Conservation (phyloP, 805 yeast genomes). For the Wickerhamiella cacticola region DNA sequence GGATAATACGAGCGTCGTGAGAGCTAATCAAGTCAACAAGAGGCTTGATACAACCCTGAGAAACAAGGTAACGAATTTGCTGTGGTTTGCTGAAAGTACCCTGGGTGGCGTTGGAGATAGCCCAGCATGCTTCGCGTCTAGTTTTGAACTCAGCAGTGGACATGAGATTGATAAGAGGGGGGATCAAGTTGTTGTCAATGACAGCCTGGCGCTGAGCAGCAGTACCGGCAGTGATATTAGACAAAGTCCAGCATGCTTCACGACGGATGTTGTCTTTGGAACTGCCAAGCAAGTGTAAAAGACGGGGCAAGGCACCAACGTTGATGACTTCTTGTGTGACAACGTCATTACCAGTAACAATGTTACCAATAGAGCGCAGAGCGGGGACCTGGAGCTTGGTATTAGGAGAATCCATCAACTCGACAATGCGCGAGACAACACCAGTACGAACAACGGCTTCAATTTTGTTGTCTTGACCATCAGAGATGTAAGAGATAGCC, state of each 20-base stretch:
- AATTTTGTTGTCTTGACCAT: slow-evolving; percentile 84
- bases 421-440: slow-evolving; percentile 88
- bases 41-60: slow-evolving; percentile 95
- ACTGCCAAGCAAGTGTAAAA: slow-evolving; percentile 65
- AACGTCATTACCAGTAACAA: slow-evolving; percentile 90
- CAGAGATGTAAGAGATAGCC: slow-evolving; percentile 92
- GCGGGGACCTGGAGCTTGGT: slow-evolving; percentile 93
- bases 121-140: slow-evolving; percentile 99
- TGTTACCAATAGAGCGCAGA: slow-evolving; percentile 91
- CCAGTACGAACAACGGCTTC: slow-evolving; percentile 96
- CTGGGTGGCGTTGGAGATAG: slow-evolving; percentile 92
- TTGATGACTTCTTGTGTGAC: slow-evolving; percentile 94
- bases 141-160: slow-evolving; percentile 85
- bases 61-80: slow-evolving; percentile 82
- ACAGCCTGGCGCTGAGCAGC: slow-evolving; percentile 93
- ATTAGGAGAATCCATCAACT: slow-evolving; percentile 71
- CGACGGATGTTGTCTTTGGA: slow-evolving; percentile 87
- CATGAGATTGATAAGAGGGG: slow-evolving; percentile 72
- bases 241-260: slow-evolving; percentile 98
- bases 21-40: slow-evolving; percentile 81
- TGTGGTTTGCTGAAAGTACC: slow-evolving; percentile 90
- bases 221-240: slow-evolving; percentile 96
- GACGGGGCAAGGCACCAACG: slow-evolving; percentile 79
- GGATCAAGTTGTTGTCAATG: slow-evolving; percentile 85
- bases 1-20: slow-evolving; percentile 84